Percentiles rank a stretch among this genome's conserved stretches.
Evolutionary conservation across 2,329 filamentous ascomycete species (phyloP).

Genomic region (Helminthosporium solani): DNA sequence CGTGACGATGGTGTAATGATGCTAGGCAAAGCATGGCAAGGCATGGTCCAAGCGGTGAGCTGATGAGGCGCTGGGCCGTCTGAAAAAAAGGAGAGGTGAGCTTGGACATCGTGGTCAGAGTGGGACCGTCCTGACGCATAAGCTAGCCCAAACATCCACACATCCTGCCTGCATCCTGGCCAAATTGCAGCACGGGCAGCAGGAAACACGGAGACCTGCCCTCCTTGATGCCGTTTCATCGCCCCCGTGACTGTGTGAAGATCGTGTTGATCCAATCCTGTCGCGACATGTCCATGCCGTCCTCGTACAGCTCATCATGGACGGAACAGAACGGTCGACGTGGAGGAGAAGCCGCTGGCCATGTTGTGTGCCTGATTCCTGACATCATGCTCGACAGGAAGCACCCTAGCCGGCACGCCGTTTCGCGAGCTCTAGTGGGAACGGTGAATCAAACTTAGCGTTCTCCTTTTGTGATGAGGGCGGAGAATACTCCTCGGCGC

Average conservation of each 20-base stretch:
- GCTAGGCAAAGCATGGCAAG: conserved; percentile 35
- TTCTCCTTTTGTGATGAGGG: conserved; percentile 26
- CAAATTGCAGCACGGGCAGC: conserved; percentile 32
- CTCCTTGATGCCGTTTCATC: conserved; percentile 42
- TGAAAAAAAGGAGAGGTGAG: conserved; percentile 41
- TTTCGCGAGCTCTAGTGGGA: conserved; percentile 27
- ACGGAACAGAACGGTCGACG: conserved; percentile 16
- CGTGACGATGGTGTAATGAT: conserved; percentile 45
- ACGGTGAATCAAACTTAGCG: conserved; percentile 34
- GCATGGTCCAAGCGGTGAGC: conserved; percentile 43
- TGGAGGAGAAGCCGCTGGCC: too few species aligned
- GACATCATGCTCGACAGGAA: conserved; percentile 32
- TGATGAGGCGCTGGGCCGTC: conserved; percentile 43
- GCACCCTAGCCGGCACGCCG: background rate
- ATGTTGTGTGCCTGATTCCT: conserved; percentile 28
- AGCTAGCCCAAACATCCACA: conserved; percentile 44
- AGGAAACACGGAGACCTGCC: conserved; percentile 40
- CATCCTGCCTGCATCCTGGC: conserved; percentile 40
- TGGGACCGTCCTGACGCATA: conserved; percentile 36
- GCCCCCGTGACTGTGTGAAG: conserved; percentile 43
- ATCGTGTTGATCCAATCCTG: conserved; percentile 39
- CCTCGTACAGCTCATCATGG: conserved; percentile 22
- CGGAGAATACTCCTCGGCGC: conserved; percentile 24
- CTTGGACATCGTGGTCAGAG: conserved; percentile 23
- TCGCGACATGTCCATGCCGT: conserved; percentile 21